Conservation (phyloP, 2,329 filamentous ascomycete genomes). For the Apiospora sp. region DNA sequence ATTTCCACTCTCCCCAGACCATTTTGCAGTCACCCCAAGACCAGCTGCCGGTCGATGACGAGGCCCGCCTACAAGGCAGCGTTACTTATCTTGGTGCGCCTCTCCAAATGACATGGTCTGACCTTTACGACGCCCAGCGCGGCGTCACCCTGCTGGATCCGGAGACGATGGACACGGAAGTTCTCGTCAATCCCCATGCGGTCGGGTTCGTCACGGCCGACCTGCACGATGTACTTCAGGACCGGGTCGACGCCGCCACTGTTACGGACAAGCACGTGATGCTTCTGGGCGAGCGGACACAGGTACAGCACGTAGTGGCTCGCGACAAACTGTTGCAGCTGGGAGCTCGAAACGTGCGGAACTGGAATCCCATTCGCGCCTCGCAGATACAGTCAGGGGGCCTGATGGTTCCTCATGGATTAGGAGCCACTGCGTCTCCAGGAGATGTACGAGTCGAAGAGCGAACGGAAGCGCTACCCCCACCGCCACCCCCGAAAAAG, state of each 20-base stretch:
- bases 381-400: conserved; percentile 20
- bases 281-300: conserved; percentile 39
- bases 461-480: conserved; percentile 26
- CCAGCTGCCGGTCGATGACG: background rate
- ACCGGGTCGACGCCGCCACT: conserved; percentile 28
- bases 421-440: conserved; percentile 35
- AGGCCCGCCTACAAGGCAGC: conserved; percentile 35
- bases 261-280: conserved; percentile 42
- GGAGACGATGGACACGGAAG: conserved; percentile 38
- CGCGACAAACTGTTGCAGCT: conserved; percentile 39
- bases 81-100: conserved; percentile 43
- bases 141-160: conserved; percentile 43
- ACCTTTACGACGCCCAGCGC: conserved; percentile 39
- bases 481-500: background rate
- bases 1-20: conserved; percentile 44
- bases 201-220: conserved; percentile 37
- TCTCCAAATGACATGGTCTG: conserved; percentile 43
- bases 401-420: conserved; percentile 20
- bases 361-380: conserved; percentile 35
- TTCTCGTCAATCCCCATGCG: conserved; percentile 40
- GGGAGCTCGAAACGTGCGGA: conserved; percentile 40
- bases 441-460: conserved; percentile 30
- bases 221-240: conserved; percentile 35
- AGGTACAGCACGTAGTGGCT: conserved; percentile 38
- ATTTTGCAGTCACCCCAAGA: conserved; percentile 35